Conservation (phyloP, 768 basidiomycete species). For the Xanthoconium stramineum region DNA sequence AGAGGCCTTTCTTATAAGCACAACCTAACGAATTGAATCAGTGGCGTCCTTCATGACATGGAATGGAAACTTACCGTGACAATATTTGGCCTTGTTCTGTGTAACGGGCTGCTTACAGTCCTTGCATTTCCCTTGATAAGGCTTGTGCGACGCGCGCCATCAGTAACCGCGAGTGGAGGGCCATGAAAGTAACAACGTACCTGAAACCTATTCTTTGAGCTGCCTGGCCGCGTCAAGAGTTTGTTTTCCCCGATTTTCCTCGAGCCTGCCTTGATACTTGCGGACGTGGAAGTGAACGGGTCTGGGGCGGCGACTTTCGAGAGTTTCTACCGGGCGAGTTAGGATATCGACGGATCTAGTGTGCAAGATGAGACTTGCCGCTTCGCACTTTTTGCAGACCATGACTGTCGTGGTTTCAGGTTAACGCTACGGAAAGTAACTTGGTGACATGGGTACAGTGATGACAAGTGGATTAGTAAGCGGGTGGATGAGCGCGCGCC, state of each 20-base stretch:
- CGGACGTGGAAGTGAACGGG: constrained; percentile 73
- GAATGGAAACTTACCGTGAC: constrained; percentile 59
- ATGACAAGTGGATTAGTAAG: constrained; percentile 18
- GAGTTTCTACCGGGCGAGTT: constrained; percentile 59
- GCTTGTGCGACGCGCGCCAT: constrained; percentile 40
- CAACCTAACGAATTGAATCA: constrained; percentile 51
- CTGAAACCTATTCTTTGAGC: constrained; percentile 75
- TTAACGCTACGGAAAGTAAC: neutral
- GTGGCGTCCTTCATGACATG: neutral
- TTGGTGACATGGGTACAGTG: constrained; percentile 5
- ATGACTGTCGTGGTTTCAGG: constrained; percentile 37
- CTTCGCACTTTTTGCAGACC: constrained; percentile 89
- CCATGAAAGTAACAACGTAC: constrained; percentile 37
- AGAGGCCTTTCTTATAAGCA: constrained; percentile 83
- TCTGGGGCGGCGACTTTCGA: constrained; percentile 89
- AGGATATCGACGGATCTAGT: constrained; percentile 3
- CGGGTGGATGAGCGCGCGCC: neutral
- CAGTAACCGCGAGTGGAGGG: constrained; percentile 1
- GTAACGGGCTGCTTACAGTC: constrained; percentile 83
- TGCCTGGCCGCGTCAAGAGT: constrained; percentile 65
- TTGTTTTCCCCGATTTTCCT: constrained; percentile 86
- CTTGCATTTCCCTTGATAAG: constrained; percentile 84
- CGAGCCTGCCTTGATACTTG: constrained; percentile 74
- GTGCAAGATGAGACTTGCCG: constrained; percentile 39
- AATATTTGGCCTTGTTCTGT: constrained; percentile 86